These are phyloP conservation scores for Boletus sensibilis DNA, from an alignment of 768 basidiomycete species.

Conservation along the genomic window DNA sequence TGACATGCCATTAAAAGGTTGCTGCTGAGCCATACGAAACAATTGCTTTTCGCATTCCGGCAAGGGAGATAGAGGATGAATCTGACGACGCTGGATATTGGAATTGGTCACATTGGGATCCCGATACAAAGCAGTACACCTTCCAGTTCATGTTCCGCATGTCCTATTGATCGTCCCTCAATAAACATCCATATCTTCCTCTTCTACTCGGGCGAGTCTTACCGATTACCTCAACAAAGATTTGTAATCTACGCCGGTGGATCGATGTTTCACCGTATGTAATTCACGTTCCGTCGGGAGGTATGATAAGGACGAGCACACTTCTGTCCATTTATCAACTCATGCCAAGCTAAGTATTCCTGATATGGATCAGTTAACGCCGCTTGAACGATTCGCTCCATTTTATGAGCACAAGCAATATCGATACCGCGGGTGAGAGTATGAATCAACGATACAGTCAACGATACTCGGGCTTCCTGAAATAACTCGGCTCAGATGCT, in stretches of 20 bases:
- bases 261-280: background rate
- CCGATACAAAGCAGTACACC: conserved; percentile 97
- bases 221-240: background rate
- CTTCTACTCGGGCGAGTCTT: background rate
- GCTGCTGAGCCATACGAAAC: conserved; percentile 99
- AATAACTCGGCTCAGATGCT: background rate
- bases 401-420: background rate
- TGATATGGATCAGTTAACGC: conserved; percentile 12
- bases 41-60: conserved; percentile 97
- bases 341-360: background rate
- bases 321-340: background rate
- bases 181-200: background rate
- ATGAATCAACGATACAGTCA: background rate
- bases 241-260: background rate
- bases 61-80: conserved; percentile 95
- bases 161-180: conserved; percentile 29
- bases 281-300: conserved; percentile 3
- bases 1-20: conserved; percentile 55
- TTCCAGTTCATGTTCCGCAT: conserved; percentile 96
- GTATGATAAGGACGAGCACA: background rate
- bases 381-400: background rate
- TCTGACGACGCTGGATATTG: conserved; percentile 86
- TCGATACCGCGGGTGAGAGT: background rate
- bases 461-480: background rate
- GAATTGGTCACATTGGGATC: conserved; percentile 99